A percentile compares a stretch with the other conserved stretches of the same genome.
Evolutionary conservation across 176 grass and related monocot genomes (phyloP).

Genomic region (Puya raimondii): DNA sequence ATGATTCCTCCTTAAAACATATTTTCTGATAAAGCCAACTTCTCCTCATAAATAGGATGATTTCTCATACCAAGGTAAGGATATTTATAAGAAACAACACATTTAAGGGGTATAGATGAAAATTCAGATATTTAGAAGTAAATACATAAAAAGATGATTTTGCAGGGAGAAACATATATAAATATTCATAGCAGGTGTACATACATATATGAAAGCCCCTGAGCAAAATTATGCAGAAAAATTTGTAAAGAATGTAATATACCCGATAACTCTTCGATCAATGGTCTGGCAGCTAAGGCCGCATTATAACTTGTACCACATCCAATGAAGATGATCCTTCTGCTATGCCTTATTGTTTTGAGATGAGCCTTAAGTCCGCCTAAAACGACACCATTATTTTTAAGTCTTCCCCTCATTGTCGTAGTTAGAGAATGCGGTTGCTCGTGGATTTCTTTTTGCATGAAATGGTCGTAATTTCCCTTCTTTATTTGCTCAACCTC

Average conservation of each 20-base stretch:
- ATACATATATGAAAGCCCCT: no score
- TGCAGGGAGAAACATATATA: no score
- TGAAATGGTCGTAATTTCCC: slow-evolving; percentile 83
- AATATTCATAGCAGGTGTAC: no score
- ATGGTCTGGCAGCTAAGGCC: slow-evolving; percentile 71
- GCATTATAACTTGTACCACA: slow-evolving; percentile 97
- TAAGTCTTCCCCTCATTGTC: slow-evolving; percentile 91
- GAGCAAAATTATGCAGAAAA: not conserved
- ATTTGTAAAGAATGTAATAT: not conserved
- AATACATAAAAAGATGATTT: no score
- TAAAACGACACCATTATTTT: slow-evolving; percentile 60
- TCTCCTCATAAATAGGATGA: no score
- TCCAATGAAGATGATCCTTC: slow-evolving; percentile 79
- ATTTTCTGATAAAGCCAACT: no score
- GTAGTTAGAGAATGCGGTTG: slow-evolving; percentile 81
- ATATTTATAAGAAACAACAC: no score
- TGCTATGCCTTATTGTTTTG: slow-evolving; percentile 73
- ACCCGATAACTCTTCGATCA: slow-evolving; percentile 87
- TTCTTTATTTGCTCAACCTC: slow-evolving; percentile 99
- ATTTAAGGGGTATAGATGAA: no score
- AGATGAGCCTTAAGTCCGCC: slow-evolving; percentile 84
- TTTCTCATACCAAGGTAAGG: no score
- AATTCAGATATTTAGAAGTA: no score
- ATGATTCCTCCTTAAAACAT: no score
- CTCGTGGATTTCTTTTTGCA: slow-evolving; percentile 98